Evolutionary conservation across 75 land plant species (phyloP), one percentile per base, ranked within the genome.

Genomic region (Pseudotsuga menziesii): DNA sequence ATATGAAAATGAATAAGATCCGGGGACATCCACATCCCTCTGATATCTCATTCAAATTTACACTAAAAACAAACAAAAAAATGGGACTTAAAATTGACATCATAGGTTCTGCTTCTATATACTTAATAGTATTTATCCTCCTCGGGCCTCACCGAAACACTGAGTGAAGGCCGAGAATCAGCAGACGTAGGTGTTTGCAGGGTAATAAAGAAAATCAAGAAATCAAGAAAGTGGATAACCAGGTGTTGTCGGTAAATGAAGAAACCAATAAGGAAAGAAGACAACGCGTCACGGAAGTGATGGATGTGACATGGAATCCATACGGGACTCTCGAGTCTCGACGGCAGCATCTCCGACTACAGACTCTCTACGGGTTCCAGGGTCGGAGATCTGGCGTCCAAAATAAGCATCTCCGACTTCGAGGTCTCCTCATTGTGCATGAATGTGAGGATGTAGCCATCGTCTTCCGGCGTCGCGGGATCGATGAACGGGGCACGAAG

Each of bases 241-340:
- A 57, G 17, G 19, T 12, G 1, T 12, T 12, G 58, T 0, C 13
- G 19, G 58, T 12, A 13, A 12, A 57, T 12, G 1, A 57, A 57
- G 58, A 57, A 9, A 20, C 52, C 19, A 23, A 72, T 14, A 52
- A 20, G 56, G 13, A 39, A 56, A 41, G 74, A 72, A 72, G 29
- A 72, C 54, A 32, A 27, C 13, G 74, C 56, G 54, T 72, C 29
- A 78, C 36, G 12, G 91, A 78, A 15, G 79, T 75, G 23, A 92
- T 76, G 75, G 90, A 94, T 22, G 91, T 90, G 48, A 95, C 98
- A 61, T 94, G 98, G 83, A 94, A 94, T 0, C 98, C 95, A 59
- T 94, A 94, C 0, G 98, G 98, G 2, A 94, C 98, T 52, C 98
- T 77, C 1, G 95, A 87, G n/a, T n/a, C n/a, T n/a, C 1, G 93